These are phyloP conservation scores for Digitaria exilis DNA, from an alignment of 202 grass and related monocot species.

Conservation along the genomic window DNA sequence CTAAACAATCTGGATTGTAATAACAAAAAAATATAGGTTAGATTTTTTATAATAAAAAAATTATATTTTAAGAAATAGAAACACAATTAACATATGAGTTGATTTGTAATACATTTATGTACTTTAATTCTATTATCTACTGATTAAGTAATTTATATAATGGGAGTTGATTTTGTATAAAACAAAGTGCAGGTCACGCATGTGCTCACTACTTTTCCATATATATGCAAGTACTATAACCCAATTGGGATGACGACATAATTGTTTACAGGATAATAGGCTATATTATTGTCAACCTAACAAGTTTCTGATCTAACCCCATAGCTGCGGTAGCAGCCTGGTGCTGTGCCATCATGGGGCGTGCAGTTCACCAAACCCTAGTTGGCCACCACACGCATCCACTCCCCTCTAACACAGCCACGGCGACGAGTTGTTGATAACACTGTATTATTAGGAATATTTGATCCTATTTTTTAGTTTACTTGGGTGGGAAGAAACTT, in stretches of 20 bases:
- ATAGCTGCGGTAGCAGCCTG: background rate
- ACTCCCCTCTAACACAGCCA: background rate
- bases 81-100: background rate
- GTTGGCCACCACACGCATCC: background rate
- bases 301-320: background rate
- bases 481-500: background rate
- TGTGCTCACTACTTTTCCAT: background rate
- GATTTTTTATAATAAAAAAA: background rate
- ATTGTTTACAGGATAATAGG: background rate
- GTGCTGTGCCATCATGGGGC: background rate
- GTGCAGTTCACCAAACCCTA: background rate
- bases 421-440: too few relatives aligned
- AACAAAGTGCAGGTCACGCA: background rate
- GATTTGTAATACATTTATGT: background rate
- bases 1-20: background rate
- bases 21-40: background rate
- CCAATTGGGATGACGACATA: background rate
- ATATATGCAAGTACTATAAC: background rate
- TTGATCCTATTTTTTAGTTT: too few relatives aligned
- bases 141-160: background rate
- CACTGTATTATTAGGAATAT: too few relatives aligned
- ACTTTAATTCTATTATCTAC: background rate
- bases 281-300: too few relatives aligned
- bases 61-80: background rate
- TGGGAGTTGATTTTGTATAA: background rate